Base-by-base conservation (phyloP, 805 yeast species). In the Pichia ethanolica region DNA sequence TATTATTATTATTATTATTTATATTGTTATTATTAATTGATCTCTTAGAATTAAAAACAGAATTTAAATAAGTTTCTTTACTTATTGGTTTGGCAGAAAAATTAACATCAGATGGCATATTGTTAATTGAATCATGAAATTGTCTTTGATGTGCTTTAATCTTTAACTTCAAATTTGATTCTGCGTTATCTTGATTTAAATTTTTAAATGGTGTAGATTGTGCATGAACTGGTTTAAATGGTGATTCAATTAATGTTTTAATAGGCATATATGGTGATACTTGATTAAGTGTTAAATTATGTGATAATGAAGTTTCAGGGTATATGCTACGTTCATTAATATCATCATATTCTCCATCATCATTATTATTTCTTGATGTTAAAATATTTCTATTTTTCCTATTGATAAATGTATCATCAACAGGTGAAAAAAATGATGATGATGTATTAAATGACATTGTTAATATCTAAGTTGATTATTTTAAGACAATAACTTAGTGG, bases 211-310 rank as follows among this genome's bases (percentile, higher is more conserved):
- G 45, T 26, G 51, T 42, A 26, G 52, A 44, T 12, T 46, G 36
- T 36, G 33, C 28, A 35, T 35, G 37, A 5, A 33, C 32, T 14
- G 62, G 48, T 51, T 60, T 61, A 53, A 66, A 63, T 3, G 71
- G 70, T 3, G 71, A 64, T 30, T 61, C 56, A 14, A 64, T 59
- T 32, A 67, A 54, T 26, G 69, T 64, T 46, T 61, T 66, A 37
- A 64, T 56, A 3, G 68, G 69, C 1, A 68, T 58, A 40, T 58
- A 51, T 4, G 61, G 50, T 4, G 59, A 40, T 7, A 45, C 33
- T 14, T 34, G 28, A 12, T 30, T 35, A 13, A 33, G 14, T 27
- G 48, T 14, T 25, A 52, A 50, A 7, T 55, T 37, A 25, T 47
- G 51, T 12, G 39, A 25, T 34, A 33, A 39, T 39, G 32, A 25